These are phyloP conservation scores for Cryptococcus hybrid DNA, from an alignment of 1,284 basidiomycete genomes.

Conservation along the genomic window DNA sequence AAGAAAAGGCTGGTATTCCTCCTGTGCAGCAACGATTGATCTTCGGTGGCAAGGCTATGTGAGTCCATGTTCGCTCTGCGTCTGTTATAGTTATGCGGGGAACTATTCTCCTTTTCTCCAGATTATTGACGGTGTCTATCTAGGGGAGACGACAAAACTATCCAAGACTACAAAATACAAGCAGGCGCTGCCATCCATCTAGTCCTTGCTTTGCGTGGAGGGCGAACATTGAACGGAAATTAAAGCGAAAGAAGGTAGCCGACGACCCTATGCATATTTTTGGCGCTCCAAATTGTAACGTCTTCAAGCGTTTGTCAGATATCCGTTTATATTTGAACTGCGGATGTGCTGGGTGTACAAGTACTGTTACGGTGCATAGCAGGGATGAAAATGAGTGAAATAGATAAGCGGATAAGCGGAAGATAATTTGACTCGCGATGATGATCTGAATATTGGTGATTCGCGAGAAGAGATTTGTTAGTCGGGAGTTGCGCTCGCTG, in stretches of 20 bases:
- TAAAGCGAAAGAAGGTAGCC: background rate
- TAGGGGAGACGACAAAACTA: constrained; percentile 73
- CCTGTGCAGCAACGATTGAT: constrained; percentile 96
- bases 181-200: constrained; percentile 86
- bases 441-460: too few relatives aligned
- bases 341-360: too few relatives aligned
- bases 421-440: too few relatives aligned
- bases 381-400: too few relatives aligned
- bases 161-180: constrained; percentile 74
- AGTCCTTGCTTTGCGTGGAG: constrained; percentile 88
- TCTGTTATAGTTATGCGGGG: background rate
- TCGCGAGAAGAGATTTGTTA: too few relatives aligned
- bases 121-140: too few relatives aligned
- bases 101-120: too few relatives aligned
- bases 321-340: too few relatives aligned
- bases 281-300: background rate
- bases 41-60: constrained; percentile 95
- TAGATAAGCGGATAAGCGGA: too few relatives aligned
- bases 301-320: too few relatives aligned
- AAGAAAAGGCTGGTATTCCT: constrained; percentile 98
- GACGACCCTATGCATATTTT: background rate
- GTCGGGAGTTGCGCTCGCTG: too few relatives aligned
- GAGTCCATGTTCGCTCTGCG: constrained; percentile 45
- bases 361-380: too few relatives aligned
- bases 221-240: constrained; percentile 53